phyloP scores from a whole-genome alignment of 768 basidiomycete species.

The Lenzites betulinus region DNA sequence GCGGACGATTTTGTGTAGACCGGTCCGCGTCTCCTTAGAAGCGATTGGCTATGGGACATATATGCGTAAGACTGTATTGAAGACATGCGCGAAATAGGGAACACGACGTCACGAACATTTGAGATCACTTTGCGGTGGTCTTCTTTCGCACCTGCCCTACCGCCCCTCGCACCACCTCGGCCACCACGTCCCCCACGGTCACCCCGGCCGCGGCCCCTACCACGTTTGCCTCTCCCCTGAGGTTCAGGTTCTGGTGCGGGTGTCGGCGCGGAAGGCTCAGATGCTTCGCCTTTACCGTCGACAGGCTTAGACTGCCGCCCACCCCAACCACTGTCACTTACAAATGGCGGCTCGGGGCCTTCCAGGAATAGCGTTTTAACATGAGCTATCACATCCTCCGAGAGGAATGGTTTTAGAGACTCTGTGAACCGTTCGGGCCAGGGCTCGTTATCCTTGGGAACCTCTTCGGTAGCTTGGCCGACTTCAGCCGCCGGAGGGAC shows the following conservation, averaged over 20 bases:
- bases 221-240: slow-evolving; percentile 41
- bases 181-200: slow-evolving; percentile 49
- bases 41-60: slow-evolving; percentile 64
- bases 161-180: slow-evolving; percentile 46
- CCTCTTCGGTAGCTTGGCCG: slow-evolving; percentile 18
- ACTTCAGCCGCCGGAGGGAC: slow-evolving; percentile 15
- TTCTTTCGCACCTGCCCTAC: slow-evolving; percentile 46
- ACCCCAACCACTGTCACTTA: slow-evolving; percentile 77
- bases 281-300: slow-evolving; percentile 22
- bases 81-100: slow-evolving; percentile 15
- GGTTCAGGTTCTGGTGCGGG: slow-evolving; percentile 28
- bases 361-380: slow-evolving; percentile 79
- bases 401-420: slow-evolving; percentile 62
- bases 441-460: slow-evolving; percentile 39
- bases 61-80: background rate
- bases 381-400: slow-evolving; percentile 55
- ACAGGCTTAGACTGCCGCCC: slow-evolving; percentile 43
- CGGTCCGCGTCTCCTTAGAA: slow-evolving; percentile 79
- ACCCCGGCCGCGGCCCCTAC: slow-evolving; percentile 43
- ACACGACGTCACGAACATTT: slow-evolving; percentile 55
- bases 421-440: slow-evolving; percentile 68
- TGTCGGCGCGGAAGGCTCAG: slow-evolving; percentile 19
- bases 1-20: slow-evolving; percentile 79
- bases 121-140: slow-evolving; percentile 80
- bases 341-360: slow-evolving; percentile 75